A percentile compares a stretch with the other conserved stretches of the same genome.
Conservation (phyloP, 805 yeast genomes). For the Candida jianshihensis region DNA sequence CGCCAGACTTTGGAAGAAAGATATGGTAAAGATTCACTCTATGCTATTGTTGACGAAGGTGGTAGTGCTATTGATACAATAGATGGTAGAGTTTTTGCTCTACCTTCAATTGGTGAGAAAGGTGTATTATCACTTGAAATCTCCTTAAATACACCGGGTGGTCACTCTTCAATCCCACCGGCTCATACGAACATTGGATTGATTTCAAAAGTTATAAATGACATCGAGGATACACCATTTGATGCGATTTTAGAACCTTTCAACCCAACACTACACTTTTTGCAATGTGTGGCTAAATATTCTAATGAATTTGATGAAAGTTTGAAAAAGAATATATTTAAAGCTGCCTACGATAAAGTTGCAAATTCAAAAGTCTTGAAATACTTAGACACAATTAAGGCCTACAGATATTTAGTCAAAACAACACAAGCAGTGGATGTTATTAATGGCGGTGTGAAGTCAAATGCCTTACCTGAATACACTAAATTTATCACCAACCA, state of each 20-base stretch:
- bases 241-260: constrained; percentile 34
- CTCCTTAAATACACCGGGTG: constrained; percentile 55
- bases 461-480: constrained; percentile 63
- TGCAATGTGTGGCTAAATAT: constrained; percentile 60
- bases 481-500: constrained; percentile 38
- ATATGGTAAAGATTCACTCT: constrained; percentile 53
- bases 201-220: constrained; percentile 44
- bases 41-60: constrained; percentile 62
- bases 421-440: constrained; percentile 43
- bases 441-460: constrained; percentile 56
- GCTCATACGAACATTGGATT: constrained; percentile 70
- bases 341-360: constrained; percentile 26
- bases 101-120: constrained; percentile 56
- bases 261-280: constrained; percentile 48
- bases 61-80: constrained; percentile 19
- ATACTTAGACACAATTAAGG: constrained; percentile 31
- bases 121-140: constrained; percentile 49
- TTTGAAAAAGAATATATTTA: constrained; percentile 26
- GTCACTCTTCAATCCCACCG: constrained; percentile 69
- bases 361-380: constrained; percentile 32
- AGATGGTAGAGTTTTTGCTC: constrained; percentile 36
- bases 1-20: constrained; percentile 37
- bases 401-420: neutral
- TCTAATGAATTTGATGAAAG: constrained; percentile 18
- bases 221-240: constrained; percentile 50